A percentile compares a stretch with the other conserved stretches of the same genome.
phyloP scores from a whole-genome alignment of 2,329 filamentous ascomycete species.

The Penicillium polonicum region DNA sequence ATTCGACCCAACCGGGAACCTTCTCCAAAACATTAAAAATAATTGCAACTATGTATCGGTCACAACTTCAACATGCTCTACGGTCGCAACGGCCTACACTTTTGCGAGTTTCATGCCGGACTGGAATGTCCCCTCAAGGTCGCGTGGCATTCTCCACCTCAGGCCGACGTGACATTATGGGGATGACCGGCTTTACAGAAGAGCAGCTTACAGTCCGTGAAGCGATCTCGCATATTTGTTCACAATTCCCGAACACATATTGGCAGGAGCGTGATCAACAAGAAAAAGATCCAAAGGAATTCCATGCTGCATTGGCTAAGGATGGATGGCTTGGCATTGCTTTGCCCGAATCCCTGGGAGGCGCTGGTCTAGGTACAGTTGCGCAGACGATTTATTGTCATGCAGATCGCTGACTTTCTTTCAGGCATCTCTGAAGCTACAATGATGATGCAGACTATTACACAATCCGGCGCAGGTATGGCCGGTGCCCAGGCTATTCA shows the following conservation, averaged over 20 bases:
- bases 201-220: constrained; percentile 72
- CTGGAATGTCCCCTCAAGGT: not conserved
- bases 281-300: constrained; percentile 69
- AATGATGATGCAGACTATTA: constrained; percentile 83
- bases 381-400: not conserved
- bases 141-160: constrained; percentile 35
- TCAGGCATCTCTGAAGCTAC: constrained; percentile 70
- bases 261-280: constrained; percentile 73
- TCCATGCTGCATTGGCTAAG: constrained; percentile 71
- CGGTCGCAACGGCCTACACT: constrained; percentile 8
- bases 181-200: constrained; percentile 68
- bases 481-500: constrained; percentile 62
- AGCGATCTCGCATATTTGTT: constrained; percentile 66
- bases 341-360: constrained; percentile 70
- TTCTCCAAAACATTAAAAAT: not conserved
- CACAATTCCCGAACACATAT: constrained; percentile 68
- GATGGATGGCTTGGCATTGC: constrained; percentile 82
- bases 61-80: constrained; percentile 10
- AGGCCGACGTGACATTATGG: constrained; percentile 57
- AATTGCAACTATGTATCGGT: constrained; percentile 15
- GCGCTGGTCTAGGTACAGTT: constrained; percentile 60
- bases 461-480: constrained; percentile 74
- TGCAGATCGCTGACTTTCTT: constrained; percentile 24
- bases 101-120: not conserved
- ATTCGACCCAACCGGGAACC: not conserved